Evolutionary conservation across 2,329 filamentous ascomycete genomes (phyloP).

Genomic region (Diaporthe sp.): DNA sequence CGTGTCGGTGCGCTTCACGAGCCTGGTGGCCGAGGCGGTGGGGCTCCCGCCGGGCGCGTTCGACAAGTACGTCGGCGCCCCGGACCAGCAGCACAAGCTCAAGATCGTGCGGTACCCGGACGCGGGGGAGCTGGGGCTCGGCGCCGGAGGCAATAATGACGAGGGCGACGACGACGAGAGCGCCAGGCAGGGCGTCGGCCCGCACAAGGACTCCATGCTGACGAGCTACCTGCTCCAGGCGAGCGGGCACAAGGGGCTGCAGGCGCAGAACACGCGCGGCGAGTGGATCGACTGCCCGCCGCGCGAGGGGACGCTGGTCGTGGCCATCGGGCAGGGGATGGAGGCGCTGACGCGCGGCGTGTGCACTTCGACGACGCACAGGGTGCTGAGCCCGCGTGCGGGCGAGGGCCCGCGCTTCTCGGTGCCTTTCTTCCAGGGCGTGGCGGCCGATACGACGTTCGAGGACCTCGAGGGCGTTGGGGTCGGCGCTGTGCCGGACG

Average conservation of each 20-base stretch:
- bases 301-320: constrained; percentile 82
- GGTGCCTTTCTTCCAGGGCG: constrained; percentile 91
- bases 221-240: constrained; percentile 87
- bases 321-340: constrained; percentile 89
- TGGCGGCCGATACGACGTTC: constrained; percentile 83
- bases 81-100: constrained; percentile 84
- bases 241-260: constrained; percentile 80
- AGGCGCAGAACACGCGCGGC: constrained; percentile 85
- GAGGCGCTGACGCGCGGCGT: constrained; percentile 89
- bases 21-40: constrained; percentile 87
- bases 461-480: constrained; percentile 78
- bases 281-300: constrained; percentile 88
- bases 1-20: constrained; percentile 81
- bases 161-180: constrained; percentile 87
- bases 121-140: constrained; percentile 68
- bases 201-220: constrained; percentile 88
- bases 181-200: constrained; percentile 78
- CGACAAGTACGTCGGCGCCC: constrained; percentile 80
- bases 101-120: constrained; percentile 93
- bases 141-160: constrained; percentile 52
- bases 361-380: constrained; percentile 85
- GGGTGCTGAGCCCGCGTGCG: constrained; percentile 80
- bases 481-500: constrained; percentile 71
- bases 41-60: constrained; percentile 79
- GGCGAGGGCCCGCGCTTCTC: constrained; percentile 82